Evolutionary conservation across 345 rosid species (phyloP), one percentile per base, ranked within the genome.

Genomic region (Citrus trifoliata): DNA sequence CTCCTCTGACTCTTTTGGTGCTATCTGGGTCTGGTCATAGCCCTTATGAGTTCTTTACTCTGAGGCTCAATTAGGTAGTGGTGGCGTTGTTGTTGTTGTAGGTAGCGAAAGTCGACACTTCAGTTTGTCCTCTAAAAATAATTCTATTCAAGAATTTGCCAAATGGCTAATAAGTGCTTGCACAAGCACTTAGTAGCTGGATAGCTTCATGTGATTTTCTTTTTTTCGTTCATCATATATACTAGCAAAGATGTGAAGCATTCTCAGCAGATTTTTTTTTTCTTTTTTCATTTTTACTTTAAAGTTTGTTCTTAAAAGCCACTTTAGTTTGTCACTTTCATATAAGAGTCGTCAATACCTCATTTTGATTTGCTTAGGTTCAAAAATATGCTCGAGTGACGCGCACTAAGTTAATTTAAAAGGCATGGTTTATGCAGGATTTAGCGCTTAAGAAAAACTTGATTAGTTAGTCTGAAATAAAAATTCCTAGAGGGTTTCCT

Each of bases 391-490:
- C 63, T 88, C 83, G 90, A 89, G 89, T 87, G 88, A 79, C 89
- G 86, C 89, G 88, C 92, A 88, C 90, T 82, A 76, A 74, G 80
- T 32, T 9, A 7, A 78, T 77, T 61, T 33, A 78, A 79, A 79
- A 59, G 33, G 83, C 88, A 75, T 80, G 79, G 83, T 80, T 88
- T 84, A 67, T 70, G 92, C 86, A 90, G 79, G 83, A 66, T 90
- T 93, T 93, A 79, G 90, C 90, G 97, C 88, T 89, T 79, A 95
- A 92, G 97, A 91, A 90, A 91, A 90, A 92, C 46, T 86, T 63
- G 56, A 79, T 63, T 83, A 74, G 46, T 30, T 79, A 53, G 21
- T 53, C 58, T 53, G 22, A 53, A 53, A 53, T 53, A 18, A 53
- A 53, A 53, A 18, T 53, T 19, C 18, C 58, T 18, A 53, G 58